Conservation (phyloP, 2,329 filamentous ascomycete species). For the Metarhizium guizhouense region DNA sequence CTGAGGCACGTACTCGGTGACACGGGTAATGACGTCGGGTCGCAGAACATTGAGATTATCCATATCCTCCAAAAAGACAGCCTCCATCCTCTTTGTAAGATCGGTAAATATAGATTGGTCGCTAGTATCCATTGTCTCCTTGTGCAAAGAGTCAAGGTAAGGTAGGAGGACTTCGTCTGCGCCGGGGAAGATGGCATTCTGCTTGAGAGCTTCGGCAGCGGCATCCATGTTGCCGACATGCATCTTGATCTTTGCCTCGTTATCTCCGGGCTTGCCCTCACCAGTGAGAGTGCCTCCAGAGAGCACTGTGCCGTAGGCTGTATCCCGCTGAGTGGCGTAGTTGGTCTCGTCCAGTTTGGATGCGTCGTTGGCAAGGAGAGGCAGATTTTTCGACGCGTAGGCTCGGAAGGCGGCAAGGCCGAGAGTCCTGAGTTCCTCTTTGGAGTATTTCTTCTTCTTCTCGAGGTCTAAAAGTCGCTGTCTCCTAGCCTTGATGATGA, state of each 20-base stretch:
- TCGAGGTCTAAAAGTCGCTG: conserved; percentile 73
- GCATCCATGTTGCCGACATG: conserved; percentile 59
- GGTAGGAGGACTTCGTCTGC: conserved; percentile 65
- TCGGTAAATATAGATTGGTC: conserved; percentile 73
- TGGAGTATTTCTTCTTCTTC: conserved; percentile 55
- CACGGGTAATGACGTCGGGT: conserved; percentile 74
- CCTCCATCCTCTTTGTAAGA: conserved; percentile 77
- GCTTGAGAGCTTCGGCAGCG: conserved; percentile 39
- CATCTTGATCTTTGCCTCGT: conserved; percentile 85
- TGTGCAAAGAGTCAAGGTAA: conserved; percentile 66
- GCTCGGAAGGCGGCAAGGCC: conserved; percentile 44
- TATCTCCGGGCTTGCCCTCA: conserved; percentile 58
- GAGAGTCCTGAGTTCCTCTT: conserved; percentile 36
- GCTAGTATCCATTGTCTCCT: conserved; percentile 50
- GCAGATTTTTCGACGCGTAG: conserved; percentile 47
- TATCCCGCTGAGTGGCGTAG: conserved; percentile 40
- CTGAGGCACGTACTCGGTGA: conserved; percentile 86
- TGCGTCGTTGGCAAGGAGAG: conserved; percentile 37
- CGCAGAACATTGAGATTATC: conserved; percentile 73
- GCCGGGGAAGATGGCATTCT: conserved; percentile 42
- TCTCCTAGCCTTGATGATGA: conserved; percentile 58
- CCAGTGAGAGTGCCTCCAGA: conserved; percentile 46
- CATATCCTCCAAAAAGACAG: conserved; percentile 86
- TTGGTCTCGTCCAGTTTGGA: conserved; percentile 38
- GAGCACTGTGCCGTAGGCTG: conserved; percentile 44